Base-by-base conservation (phyloP, 2,329 filamentous ascomycete species). In the Aspergillus novofumigatus region DNA sequence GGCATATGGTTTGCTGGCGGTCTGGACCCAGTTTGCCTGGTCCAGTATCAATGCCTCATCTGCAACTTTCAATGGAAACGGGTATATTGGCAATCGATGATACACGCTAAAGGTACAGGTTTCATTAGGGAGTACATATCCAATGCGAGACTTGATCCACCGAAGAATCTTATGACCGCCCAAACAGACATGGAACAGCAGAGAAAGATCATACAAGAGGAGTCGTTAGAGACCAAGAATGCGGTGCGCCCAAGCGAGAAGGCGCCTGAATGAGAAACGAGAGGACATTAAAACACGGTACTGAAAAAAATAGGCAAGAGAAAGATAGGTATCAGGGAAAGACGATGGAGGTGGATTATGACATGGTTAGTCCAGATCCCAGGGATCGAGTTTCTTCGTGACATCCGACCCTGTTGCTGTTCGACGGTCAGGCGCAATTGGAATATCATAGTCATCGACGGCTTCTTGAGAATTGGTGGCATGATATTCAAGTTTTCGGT, bases 391-490 rank as follows among this genome's bases (percentile, higher is more conserved):
- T 52, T 64, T 65, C 44, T 54, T 62, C 53, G 47, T 59, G 17
- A 64, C 61, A 25, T 64, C 65, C 3, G 68, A 67, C 14, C 67
- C 62, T 2, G 53, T 47, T 21, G 52, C 52, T 21, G 52, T 55
- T 4, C 61, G 62, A 23, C 54, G 54, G 38, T 70, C 69, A 10
- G 67, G 69, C 5, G 69, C 66, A 52, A 75, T 65, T 47, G 74
- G 74, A 49, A 76, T 67, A 45, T 71, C 72, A 54, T 71, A 75
- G 53, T 75, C 75, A 63, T 76, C 74, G 48, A 72, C 70, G 14
- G 66, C 62, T 41, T 69, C 65, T n/a, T 62, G 60, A 14, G 59
- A 62, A 49, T 57, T 50, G 3, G 49, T 56, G 45, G 47, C 20
- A 49, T 53, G 62, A 11, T 55, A 64, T 52, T 61, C 62, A 32